Evolutionary conservation across 2,329 filamentous ascomycete genomes (phyloP), one percentile per base, ranked within the genome.

Genomic region (Penicillium sp.): DNA sequence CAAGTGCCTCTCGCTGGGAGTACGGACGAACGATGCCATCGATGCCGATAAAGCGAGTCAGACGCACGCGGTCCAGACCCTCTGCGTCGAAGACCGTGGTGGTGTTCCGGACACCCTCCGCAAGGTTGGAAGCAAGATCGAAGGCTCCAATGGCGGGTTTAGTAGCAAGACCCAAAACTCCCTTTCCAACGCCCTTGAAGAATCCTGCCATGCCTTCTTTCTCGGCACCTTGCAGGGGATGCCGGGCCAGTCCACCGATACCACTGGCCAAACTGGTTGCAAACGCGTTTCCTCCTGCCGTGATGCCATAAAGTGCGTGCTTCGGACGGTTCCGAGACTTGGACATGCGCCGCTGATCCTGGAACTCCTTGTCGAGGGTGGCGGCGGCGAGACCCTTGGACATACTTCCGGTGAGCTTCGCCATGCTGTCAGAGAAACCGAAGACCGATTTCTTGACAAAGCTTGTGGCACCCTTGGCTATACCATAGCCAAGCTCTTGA

Each of bases 401-500:
- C 72, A 99, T 88, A 71, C 90, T 95, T 47, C 95, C 95, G 1
- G 95, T 99, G 69, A 97, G 89, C 69, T 99, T 99, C 62, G 92
- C 94, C 76, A 99, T 92, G 66, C 90, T 96, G 77, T 99, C 95
- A 1, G 89, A 95, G 69, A 99, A 89, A 41, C 94, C 95, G 72
- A 96, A 99, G 10, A 99, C 92, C 0, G 91, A 95, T 75, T 99
- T 99, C 80, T 99, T 99, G 61, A 96, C 89, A 67, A 99, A 97
- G 58, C 90, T 96, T 0, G 91, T 92, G 10, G 95, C 94, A 35
- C 94, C 94, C 72, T 96, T 96, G 31, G 94, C 95, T 56, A 99
- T 95, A 16, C 94, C 94, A 36, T 95, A 80, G 18, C 94, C 95
- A 49, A 99, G 86, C 60, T 99, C 92, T 71, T 97, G 92, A 2